Evolutionary conservation across 2,329 filamentous ascomycete genomes (phyloP), one percentile per base, ranked within the genome.

Genomic region (Pseudogymnoascus sp.): DNA sequence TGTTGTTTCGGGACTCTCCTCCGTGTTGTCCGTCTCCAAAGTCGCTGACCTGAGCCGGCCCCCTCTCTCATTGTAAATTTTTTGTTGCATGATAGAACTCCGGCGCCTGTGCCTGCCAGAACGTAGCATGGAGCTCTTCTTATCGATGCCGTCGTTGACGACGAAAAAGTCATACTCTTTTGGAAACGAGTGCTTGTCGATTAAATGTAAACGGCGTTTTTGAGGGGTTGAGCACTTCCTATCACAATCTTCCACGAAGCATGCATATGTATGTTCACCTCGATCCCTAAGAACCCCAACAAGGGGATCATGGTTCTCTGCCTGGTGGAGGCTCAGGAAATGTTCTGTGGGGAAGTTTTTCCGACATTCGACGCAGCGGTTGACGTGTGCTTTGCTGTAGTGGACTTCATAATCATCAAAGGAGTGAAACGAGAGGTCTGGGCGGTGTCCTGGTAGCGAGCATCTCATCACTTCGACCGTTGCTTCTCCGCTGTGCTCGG

Each of bases 111-210:
- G 78, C 5, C 77, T 75, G 9, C 76, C 74, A n/a, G 87, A 82
- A 58, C 84, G 79, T 10, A 97, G 78, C 75, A 99, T 85, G 15
- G 91, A 96, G 45, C 80, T 86, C 60, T 90, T 84, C 58, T 87
- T 87, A 70, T 97, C 93, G 64, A 97, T 89, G n/a, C 94, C 94
- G 65, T 90, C 86, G 67, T 92, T 90, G 2, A 95, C 88, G 60
- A 97, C 84, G 59, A 86, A 85, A 69, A 95, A 96, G 74, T 95
- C 93, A 75, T 92, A 96, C 69, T 90, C 89, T 72, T 84, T 86
- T 9, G 92, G 93, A 71, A 94, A 99, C 76, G 87, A 82, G 74
- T 99, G 94, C 76, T 96, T 97, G 78, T 96, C 92, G 67, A 96
- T 90, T 67, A 96, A 80, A 78, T 99, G 93, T 72, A 90, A 84